Base-by-base conservation (phyloP, 768 basidiomycete genomes). In the Strobilomyces confusus region DNA sequence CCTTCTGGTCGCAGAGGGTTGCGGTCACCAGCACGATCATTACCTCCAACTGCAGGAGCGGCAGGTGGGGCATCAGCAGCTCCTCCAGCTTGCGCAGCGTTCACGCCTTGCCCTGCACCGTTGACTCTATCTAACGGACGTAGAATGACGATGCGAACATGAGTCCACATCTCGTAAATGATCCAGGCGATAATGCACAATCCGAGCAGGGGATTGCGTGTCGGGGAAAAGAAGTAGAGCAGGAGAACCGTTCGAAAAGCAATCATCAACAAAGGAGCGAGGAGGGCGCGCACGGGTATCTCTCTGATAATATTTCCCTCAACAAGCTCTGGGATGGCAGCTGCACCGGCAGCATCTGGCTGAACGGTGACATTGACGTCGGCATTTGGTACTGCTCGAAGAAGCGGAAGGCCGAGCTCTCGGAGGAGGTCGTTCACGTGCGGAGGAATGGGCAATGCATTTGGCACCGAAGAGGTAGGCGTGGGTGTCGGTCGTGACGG, bases 151-250 rank as follows among this genome's bases (percentile, higher is more conserved):
- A 68, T 76, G 36, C 83, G 77, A 52, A 89, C 77, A 23, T 84
- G 83, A 48, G 78, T 79, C 86, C 86, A 88, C 32, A 86, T 81
- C 67, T 90, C 88, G 64, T 87, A 90, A 23, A 85, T 51, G 66
- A 87, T 80, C 86, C 86, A 89, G 2, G 75, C 79, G 22, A 83
- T 69, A 29, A 90, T 76, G 52, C 89, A 70, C 36, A 87, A 58
- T 33, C 82, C 85, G 54, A 89, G 79, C 19, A 89, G 64, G 6
- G 88, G 88, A 51, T 87, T 86, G 58, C 84, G 77, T 8, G 84
- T 78, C 0, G 88, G 88, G 5, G 84, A 83, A 61, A 90, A 83
- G 67, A 90, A 88, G 68, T 89, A 90, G 4, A 90, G 74, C 26
- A 90, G 72, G 13, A 90, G 74, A 13, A 80, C 60, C 4, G 84